Base-by-base conservation (phyloP, 208 protist genomes). In the Acanthamoeba culbertsoni region DNA sequence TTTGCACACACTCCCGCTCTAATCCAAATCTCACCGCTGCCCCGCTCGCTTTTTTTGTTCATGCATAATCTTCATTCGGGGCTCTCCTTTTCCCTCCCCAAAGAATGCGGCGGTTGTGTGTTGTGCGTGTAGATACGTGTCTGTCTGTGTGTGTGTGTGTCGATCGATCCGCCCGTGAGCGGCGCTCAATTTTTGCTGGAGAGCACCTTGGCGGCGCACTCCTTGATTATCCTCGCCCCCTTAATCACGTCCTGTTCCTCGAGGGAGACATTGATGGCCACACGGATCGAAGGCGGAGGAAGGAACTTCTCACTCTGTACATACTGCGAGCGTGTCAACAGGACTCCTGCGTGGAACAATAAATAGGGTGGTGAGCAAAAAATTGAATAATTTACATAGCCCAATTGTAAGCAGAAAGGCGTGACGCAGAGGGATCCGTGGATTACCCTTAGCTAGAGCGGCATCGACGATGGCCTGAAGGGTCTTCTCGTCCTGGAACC, bases 281-380 rank as follows among this genome's bases (percentile, higher is more conserved):
- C 33, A 63, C 93, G 91, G 48, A 96, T 96, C 7, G 92, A 94
- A 48, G 95, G 93, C 43, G 45, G 26, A n/a, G 95, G 95, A 16
- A 95, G 31, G 84, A 71, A 94, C 53, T 93, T 95, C 42, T 95
- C 92, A 0, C 4, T 26, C 0, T 89, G 51, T 7, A 89, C 88
- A 86, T 96, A 95, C 57, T 95, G 95, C 6, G 94, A 57, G 31
- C 93, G 62, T n/a, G 94, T 95, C 20, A 95, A 43, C 1, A 95
- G 37, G 5, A 96, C 8, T 57, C 93, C 93, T 28, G 59, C 26
- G 23, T 43, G 55, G 2, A 31, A 86, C 8, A 84, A 37, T n/a
- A 46, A 26, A 46, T 23, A 55, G 6, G 71, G 12, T 18, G 20
- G 20, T 82, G 31, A 20, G 23, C 31, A 1, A 51, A 2, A 26